Evolutionary conservation across 768 basidiomycete genomes (phyloP).

Genomic region (Collybia sordida): DNA sequence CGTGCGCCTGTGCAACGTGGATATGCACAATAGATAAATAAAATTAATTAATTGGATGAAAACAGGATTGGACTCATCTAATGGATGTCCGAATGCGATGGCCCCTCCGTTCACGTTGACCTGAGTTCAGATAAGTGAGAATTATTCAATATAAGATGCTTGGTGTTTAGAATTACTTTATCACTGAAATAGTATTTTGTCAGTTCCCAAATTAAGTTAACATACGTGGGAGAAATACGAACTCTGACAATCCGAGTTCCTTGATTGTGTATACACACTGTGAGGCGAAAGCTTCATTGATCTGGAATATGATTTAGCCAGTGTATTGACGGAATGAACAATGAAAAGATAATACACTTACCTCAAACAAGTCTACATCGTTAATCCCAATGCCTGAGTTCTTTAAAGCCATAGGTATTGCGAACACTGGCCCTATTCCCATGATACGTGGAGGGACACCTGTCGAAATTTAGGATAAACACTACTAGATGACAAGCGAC

Average conservation of each 20-base stretch:
- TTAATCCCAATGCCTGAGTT: conserved; percentile 60
- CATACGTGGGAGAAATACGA: conserved; percentile 4
- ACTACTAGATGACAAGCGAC: background rate
- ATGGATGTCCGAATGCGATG: conserved; percentile 81
- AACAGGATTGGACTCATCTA: conserved; percentile 55
- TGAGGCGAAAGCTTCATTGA: conserved; percentile 91
- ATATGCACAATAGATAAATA: conserved; percentile 5
- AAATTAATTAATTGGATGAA: conserved; percentile 1
- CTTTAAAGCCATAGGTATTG: conserved; percentile 78
- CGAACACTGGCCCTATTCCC: conserved; percentile 84
- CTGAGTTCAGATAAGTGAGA: conserved; percentile 23
- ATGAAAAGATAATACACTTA: conserved; percentile 20
- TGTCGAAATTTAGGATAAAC: conserved; percentile 16
- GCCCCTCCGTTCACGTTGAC: conserved; percentile 92
- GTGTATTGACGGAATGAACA: background rate
- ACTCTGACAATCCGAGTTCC: conserved; percentile 57
- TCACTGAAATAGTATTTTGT: conserved; percentile 24
- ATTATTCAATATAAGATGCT: background rate
- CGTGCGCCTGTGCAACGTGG: conserved; percentile 82
- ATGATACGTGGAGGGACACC: conserved; percentile 81
- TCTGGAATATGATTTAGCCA: conserved; percentile 36
- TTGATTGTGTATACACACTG: conserved; percentile 77
- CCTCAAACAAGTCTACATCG: conserved; percentile 84
- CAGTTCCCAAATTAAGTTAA: background rate
- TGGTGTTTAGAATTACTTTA: conserved; percentile 29